Evolutionary conservation across 768 basidiomycete species (phyloP), one percentile per base, ranked within the genome.

Genomic region (Hortiboletus campestris): DNA sequence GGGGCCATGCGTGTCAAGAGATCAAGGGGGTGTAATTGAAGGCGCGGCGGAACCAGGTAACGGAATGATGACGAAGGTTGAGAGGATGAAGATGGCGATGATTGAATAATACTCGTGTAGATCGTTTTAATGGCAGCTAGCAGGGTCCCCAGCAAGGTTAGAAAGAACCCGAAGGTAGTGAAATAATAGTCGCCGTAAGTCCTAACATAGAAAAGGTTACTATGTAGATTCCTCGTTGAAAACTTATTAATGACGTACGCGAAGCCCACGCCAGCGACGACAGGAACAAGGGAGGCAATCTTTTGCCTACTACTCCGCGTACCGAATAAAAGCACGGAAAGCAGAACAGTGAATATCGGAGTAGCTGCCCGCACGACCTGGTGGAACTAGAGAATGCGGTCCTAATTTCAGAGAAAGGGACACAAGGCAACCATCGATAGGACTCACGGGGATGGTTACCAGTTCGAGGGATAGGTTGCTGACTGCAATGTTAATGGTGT

Each of bases 111-210:
- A 68, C 94, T 91, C 12, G 96, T 98, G 60, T 88, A 83, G 43
- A 98, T 88, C 0, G 96, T 97, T 72, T 98, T 98, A 51, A 97
- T 74, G 9, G 97, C 89, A 6, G 97, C 97, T 36, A 99, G 82
- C 50, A 96, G 69, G 0, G 96, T 94, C 42, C 97, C 97, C 17
- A 94, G 73, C 14, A 99, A 79, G 0, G 97, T 98, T 20, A 99
- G 79, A 66, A 91, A 62, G 55, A 98, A 83, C 6, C 97, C 97
- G 70, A 83, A 84, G 2, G 77, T 70, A 1, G 94, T 97, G 72
- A 89, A 97, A 64, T 92, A 89, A 73, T 97, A 98, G 67, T 98
- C 95, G 51, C 95, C 97, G 54, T 93, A 96, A 7, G 94, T 97
- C 13, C 92, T 94, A 63, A 32, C 10, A 14, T 7, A n/a, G n/a